A percentile compares a stretch with the other conserved stretches of the same genome.
These are phyloP conservation scores for Phanerochaete sordida DNA, from an alignment of 768 basidiomycete species.

Conservation along the genomic window DNA sequence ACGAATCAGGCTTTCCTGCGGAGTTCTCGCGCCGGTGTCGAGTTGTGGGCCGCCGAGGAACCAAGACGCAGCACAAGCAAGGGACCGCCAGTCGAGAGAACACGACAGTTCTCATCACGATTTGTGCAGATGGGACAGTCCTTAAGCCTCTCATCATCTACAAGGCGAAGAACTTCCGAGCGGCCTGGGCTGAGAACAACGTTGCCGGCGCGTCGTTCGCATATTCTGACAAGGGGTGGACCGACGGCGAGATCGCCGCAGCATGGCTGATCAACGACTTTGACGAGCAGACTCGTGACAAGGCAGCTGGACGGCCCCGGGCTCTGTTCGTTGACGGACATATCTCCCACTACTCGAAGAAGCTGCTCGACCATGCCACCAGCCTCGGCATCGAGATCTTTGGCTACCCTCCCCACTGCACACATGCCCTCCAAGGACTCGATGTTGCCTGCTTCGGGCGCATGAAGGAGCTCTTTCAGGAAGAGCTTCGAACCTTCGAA, in stretches of 20 bases:
- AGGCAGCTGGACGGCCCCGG: conserved; percentile 27
- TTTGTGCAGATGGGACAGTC: conserved; percentile 36
- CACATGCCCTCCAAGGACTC: conserved; percentile 39
- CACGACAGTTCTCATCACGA: conserved; percentile 33
- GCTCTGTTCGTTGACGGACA: conserved; percentile 41
- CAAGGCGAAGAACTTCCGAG: conserved; percentile 33
- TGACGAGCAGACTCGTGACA: conserved; percentile 30
- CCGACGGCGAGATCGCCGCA: conserved; percentile 15
- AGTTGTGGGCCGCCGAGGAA: neutral
- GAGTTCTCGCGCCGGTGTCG: neutral
- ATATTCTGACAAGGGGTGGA: conserved; percentile 22
- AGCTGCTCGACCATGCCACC: conserved; percentile 7
- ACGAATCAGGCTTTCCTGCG: conserved; percentile 26
- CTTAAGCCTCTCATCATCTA: conserved; percentile 33
- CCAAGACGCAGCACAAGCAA: conserved; percentile 27
- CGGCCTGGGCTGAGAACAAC: conserved; percentile 34
- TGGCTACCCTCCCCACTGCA: conserved; percentile 9
- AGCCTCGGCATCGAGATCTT: neutral
- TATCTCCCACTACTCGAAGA: conserved; percentile 33
- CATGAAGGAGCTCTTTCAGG: conserved; percentile 30
- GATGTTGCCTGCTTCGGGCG: conserved; percentile 41
- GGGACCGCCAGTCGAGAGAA: conserved; percentile 31
- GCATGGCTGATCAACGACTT: conserved; percentile 23
- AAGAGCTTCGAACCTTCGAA: neutral
- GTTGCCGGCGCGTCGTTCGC: neutral